These are phyloP conservation scores for Aspergillus nomiae DNA, from an alignment of 2,329 filamentous ascomycete species.

Conservation along the genomic window DNA sequence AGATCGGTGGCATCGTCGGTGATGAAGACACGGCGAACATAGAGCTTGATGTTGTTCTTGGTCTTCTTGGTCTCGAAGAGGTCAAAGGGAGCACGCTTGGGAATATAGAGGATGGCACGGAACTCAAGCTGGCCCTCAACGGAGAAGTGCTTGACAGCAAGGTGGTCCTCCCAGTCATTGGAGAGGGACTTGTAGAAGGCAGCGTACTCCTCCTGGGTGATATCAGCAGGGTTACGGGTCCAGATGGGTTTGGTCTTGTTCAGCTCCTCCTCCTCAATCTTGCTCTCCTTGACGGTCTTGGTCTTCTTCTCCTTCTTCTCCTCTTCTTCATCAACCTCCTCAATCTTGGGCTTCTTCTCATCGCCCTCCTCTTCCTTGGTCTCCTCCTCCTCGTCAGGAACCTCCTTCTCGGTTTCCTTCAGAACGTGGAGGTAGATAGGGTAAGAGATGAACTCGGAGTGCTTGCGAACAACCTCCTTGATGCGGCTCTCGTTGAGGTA, in stretches of 20 bases:
- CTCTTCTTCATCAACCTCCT: conserved; percentile 84
- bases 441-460: conserved; percentile 99
- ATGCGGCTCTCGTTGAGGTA: conserved; percentile 99
- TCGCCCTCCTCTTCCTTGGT: conserved; percentile 71
- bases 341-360: conserved; percentile 94
- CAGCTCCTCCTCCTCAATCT: conserved; percentile 98
- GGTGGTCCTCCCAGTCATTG: conserved; percentile 99
- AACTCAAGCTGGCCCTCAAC: conserved; percentile 99
- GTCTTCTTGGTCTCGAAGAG: conserved; percentile 99
- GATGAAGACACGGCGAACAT: conserved; percentile 99
- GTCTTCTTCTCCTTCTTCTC: conserved; percentile 95
- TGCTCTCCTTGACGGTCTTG: conserved; percentile 99
- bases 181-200: conserved; percentile 99
- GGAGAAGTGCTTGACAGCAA: conserved; percentile 99
- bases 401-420: conserved; percentile 99
- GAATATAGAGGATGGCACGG: conserved; percentile 98
- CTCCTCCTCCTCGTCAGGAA: conserved; percentile 92
- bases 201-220: conserved; percentile 93
- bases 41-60: conserved; percentile 99
- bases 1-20: conserved; percentile 98
- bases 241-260: conserved; percentile 99
- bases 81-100: conserved; percentile 99
- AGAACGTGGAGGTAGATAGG: conserved; percentile 99
- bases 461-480: conserved; percentile 99
- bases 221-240: conserved; percentile 96